Percentiles rank a stretch among this genome's conserved stretches.
These are phyloP conservation scores for Talaromyces sp. DNA, from an alignment of 2,329 filamentous ascomycete genomes.

Conservation along the genomic window DNA sequence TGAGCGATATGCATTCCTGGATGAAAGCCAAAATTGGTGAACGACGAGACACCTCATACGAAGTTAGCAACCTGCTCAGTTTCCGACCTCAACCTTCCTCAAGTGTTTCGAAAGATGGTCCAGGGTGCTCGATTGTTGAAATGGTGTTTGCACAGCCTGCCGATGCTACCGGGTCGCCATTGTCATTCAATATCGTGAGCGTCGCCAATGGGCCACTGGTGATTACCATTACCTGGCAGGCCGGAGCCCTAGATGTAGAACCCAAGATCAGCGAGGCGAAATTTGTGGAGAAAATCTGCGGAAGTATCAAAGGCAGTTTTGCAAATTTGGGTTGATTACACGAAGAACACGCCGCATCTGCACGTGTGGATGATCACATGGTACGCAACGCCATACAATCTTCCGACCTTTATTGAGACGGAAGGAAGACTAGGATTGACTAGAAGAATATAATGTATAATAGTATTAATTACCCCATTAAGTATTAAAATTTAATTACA, in stretches of 20 bases:
- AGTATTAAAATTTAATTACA: not conserved
- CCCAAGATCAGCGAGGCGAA: not conserved
- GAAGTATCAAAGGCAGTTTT: not conserved
- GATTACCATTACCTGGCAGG: not conserved
- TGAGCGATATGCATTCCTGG: not conserved
- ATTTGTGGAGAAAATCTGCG: not conserved
- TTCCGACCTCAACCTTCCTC: not conserved
- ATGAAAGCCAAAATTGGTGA: not conserved
- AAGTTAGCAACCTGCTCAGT: not conserved
- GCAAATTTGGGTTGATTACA: not conserved
- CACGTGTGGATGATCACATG: not conserved
- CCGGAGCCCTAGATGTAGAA: not conserved
- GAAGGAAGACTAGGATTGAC: not conserved
- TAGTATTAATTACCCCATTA: not conserved
- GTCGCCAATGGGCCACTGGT: not conserved
- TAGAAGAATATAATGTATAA: not conserved
- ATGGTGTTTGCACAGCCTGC: constrained; percentile 1
- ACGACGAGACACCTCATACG: not conserved
- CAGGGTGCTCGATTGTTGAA: not conserved
- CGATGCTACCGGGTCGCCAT: not conserved
- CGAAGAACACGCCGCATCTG: not conserved
- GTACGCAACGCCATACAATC: not conserved
- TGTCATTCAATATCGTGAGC: constrained; percentile 4
- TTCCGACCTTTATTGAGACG: not conserved
- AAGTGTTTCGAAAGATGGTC: not conserved